phyloP scores from a whole-genome alignment of 108 stramenopile species.

The Nitzschia sp. region DNA sequence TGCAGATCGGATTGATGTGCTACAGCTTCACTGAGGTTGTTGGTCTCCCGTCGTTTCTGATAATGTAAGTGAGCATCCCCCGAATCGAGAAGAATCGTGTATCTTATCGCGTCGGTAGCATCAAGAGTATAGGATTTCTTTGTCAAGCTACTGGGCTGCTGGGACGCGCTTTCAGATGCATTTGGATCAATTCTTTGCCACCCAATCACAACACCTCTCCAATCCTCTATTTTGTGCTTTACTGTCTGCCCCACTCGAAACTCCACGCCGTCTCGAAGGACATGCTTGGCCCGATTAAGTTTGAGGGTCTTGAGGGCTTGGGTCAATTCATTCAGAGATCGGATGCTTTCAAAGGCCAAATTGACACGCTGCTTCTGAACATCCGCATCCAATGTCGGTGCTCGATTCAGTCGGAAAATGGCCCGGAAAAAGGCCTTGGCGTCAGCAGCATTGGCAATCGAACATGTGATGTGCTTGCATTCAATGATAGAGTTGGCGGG shows the following conservation, averaged over 20 bases:
- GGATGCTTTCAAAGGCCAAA: constrained; percentile 71
- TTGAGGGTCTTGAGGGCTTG: constrained; percentile 43
- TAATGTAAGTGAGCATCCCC: constrained; percentile 61
- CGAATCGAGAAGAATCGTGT: constrained; percentile 62
- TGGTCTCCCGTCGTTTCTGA: constrained; percentile 28
- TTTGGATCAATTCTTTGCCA: constrained; percentile 47
- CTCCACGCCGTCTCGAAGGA: constrained; percentile 40
- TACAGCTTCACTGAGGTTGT: neutral
- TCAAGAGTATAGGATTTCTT: constrained; percentile 55
- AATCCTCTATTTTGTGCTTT: constrained; percentile 58
- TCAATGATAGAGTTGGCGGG: constrained; percentile 43
- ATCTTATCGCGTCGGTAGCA: constrained; percentile 39
- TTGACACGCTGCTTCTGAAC: constrained; percentile 53
- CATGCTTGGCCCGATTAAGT: constrained; percentile 26
- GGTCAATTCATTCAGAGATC: constrained; percentile 70
- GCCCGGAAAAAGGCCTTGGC: constrained; percentile 54
- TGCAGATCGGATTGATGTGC: constrained; percentile 54
- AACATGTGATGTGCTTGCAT: constrained; percentile 49
- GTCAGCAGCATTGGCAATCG: constrained; percentile 53
- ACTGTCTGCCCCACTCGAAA: constrained; percentile 80
- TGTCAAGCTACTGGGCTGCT: constrained; percentile 64
- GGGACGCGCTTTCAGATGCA: neutral
- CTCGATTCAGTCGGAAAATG: constrained; percentile 66
- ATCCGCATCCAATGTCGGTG: constrained; percentile 10
- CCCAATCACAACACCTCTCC: constrained; percentile 77